Evolutionary conservation across 192 early-diverging fungal species (phyloP).

Genomic region (Chytriomyces hyalinus): DNA sequence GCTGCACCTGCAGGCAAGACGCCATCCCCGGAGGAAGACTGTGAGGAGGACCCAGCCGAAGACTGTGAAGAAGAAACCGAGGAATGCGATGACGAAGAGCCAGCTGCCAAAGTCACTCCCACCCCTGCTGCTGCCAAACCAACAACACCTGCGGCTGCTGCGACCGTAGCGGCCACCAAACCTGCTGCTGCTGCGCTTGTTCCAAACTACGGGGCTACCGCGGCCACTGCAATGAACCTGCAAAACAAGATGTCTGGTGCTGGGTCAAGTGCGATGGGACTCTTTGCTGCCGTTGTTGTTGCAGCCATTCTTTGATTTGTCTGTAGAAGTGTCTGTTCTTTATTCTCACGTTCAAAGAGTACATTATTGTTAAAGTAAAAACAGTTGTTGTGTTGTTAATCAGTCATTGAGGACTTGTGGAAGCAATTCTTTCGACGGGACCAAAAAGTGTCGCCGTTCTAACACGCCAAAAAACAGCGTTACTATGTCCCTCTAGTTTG

Average conservation of each 20-base stretch:
- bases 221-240: not conserved
- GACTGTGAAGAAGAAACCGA: conserved; percentile 10
- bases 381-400: not conserved
- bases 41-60: not conserved
- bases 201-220: not conserved
- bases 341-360: not conserved
- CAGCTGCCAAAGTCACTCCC: not conserved
- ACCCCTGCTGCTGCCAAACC: not conserved
- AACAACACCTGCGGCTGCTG: not conserved
- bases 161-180: not conserved
- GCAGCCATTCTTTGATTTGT: not conserved
- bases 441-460: too few relatives aligned
- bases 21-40: not conserved
- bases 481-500: too few relatives aligned
- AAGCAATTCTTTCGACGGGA: too few relatives aligned
- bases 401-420: too few relatives aligned
- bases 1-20: not conserved
- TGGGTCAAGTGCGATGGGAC: not conserved
- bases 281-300: not conserved
- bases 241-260: not conserved
- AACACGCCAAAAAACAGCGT: too few relatives aligned
- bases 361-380: not conserved
- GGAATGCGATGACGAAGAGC: not conserved
- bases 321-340: not conserved
- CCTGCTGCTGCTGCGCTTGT: not conserved